Conservation (phyloP, 2,329 filamentous ascomycete species). For the Claviceps pazoutovae region DNA sequence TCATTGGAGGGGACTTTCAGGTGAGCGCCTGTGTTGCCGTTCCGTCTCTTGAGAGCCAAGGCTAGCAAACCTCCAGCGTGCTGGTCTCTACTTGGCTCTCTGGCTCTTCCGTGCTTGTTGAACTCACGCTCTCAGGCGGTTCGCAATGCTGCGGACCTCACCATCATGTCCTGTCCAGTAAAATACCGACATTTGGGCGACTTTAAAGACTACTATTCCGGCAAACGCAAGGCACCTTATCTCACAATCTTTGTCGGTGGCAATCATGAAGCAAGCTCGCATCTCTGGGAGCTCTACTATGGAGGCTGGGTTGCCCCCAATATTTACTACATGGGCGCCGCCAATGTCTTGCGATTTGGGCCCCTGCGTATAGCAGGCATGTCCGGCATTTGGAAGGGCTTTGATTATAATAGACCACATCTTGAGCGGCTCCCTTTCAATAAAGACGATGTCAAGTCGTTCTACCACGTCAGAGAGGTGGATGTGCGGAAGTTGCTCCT, state of each 20-base stretch:
- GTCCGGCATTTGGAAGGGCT: conserved; percentile 90
- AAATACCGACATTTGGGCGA: conserved; percentile 85
- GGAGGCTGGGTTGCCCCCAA: conserved; percentile 94
- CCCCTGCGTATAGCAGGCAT: conserved; percentile 77
- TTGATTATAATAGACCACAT: conserved; percentile 73
- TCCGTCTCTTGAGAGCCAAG: background rate
- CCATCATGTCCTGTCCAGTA: conserved; percentile 73
- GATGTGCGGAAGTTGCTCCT: conserved; percentile 84
- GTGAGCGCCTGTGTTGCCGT: conserved; percentile 25
- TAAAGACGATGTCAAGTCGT: conserved; percentile 57
- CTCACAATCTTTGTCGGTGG: conserved; percentile 86
- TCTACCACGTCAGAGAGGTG: conserved; percentile 82
- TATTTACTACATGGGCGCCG: conserved; percentile 92
- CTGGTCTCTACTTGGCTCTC: background rate
- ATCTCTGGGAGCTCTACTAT: conserved; percentile 87
- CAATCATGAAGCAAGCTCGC: conserved; percentile 87
- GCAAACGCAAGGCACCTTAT: conserved; percentile 62
- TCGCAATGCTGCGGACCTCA: conserved; percentile 77
- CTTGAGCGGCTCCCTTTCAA: conserved; percentile 78
- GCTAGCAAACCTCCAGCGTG: background rate
- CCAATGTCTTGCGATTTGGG: conserved; percentile 74
- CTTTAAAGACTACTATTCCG: conserved; percentile 89
- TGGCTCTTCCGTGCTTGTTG: background rate
- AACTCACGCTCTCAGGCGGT: conserved; percentile 44
- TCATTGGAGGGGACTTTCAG: conserved; percentile 95